These are phyloP conservation scores for Glycine soja DNA, from an alignment of 306 rosid genomes.

Conservation along the genomic window DNA sequence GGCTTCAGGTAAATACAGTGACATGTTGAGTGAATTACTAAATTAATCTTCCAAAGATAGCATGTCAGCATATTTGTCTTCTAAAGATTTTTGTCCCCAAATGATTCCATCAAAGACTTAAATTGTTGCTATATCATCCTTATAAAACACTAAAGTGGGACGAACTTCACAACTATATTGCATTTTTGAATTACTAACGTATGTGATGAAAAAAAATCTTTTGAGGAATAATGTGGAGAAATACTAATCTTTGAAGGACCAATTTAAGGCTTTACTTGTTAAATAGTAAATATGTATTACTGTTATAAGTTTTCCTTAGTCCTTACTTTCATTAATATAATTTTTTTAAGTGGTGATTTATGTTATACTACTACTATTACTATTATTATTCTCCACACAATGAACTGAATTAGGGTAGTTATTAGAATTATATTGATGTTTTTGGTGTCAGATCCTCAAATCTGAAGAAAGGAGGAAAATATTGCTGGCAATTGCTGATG, in stretches of 20 bases:
- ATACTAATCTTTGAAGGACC: not conserved
- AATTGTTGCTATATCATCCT: conserved; percentile 11
- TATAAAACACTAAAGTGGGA: conserved; percentile 3
- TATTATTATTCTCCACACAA: not conserved
- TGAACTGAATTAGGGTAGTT: conserved; percentile 15
- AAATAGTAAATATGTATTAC: not conserved
- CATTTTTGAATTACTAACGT: not conserved
- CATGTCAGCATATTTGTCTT: not conserved
- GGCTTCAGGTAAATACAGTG: conserved; percentile 68
- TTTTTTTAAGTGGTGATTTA: not conserved
- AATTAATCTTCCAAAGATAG: conserved; percentile 2
- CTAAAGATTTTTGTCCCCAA: not conserved
- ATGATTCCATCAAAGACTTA: not conserved
- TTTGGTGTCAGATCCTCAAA: conserved; percentile 59
- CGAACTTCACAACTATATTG: not conserved
- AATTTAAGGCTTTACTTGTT: not conserved
- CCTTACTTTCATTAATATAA: not conserved
- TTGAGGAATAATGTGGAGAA: not conserved
- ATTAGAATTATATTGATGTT: conserved; percentile 23
- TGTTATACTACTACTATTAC: not conserved
- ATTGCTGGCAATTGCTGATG: conserved; percentile 82
- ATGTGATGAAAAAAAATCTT: not conserved
- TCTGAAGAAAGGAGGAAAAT: conserved; percentile 75
- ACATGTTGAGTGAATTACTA: not conserved
- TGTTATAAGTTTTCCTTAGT: not conserved